Evolutionary conservation across 495 filamentous ascomycete genomes (phyloP).

Genomic region (Lasiosphaeris hirsuta): DNA sequence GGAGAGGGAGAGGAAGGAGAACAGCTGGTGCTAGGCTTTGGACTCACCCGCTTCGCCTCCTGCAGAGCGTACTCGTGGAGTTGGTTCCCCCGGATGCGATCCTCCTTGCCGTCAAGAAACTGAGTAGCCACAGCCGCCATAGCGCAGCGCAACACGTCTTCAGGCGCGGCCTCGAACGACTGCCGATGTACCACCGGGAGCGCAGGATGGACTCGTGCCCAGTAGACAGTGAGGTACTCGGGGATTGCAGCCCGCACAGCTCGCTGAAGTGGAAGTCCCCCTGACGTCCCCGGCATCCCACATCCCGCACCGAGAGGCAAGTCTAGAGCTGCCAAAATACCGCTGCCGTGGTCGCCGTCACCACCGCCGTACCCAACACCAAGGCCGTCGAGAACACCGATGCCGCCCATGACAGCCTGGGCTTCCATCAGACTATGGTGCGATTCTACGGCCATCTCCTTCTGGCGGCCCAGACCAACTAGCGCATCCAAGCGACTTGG

Average conservation of each 20-base stretch:
- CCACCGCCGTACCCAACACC: conserved; percentile 11
- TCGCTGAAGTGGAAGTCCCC: conserved; percentile 31
- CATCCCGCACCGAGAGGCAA: conserved; percentile 23
- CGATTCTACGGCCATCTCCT: conserved; percentile 23
- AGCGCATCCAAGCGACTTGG: conserved; percentile 21
- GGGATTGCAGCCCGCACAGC: conserved; percentile 33
- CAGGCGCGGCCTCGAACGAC: conserved; percentile 34
- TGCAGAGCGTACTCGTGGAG: conserved; percentile 47
- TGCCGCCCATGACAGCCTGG: conserved; percentile 11
- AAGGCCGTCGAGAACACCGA: conserved; percentile 17
- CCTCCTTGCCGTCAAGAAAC: conserved; percentile 41
- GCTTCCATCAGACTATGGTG: conserved; percentile 15
- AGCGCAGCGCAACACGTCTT: conserved; percentile 42
- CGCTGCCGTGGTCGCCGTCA: conserved; percentile 13
- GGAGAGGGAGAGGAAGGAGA: not conserved
- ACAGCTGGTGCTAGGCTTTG: not conserved
- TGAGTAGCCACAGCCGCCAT: conserved; percentile 51
- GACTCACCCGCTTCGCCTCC: conserved; percentile 38
- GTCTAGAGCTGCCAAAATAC: conserved; percentile 29
- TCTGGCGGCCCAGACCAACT: conserved; percentile 32
- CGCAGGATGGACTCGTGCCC: conserved; percentile 39
- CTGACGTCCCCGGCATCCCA: conserved; percentile 24
- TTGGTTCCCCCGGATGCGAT: conserved; percentile 41
- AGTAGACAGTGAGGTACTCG: conserved; percentile 45
- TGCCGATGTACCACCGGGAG: conserved; percentile 44